Conservation (phyloP, 78 protist species). For the Dictyostelium capitatum region DNA sequence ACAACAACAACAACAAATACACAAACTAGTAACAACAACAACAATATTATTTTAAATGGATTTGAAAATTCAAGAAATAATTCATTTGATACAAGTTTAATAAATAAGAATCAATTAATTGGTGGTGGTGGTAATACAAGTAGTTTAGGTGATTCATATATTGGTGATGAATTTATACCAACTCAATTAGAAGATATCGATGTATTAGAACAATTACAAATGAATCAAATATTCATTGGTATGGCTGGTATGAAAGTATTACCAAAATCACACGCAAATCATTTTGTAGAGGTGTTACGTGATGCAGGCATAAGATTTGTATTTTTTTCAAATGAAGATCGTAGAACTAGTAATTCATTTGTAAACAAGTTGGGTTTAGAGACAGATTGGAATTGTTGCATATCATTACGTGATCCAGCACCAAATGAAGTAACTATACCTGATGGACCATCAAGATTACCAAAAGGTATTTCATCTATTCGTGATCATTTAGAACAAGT, state of each 20-base stretch:
- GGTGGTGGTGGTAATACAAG: neutral
- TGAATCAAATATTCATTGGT: slow-evolving; percentile 81
- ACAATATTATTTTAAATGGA: neutral
- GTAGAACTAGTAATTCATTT: slow-evolving; percentile 68
- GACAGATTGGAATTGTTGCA: slow-evolving; percentile 90
- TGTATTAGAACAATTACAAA: slow-evolving; percentile 72
- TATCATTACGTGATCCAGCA: slow-evolving; percentile 72
- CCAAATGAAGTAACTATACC: slow-evolving; percentile 40
- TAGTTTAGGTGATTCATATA: slow-evolving; percentile 30
- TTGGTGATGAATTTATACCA: slow-evolving; percentile 12
- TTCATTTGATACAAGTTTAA: slow-evolving; percentile 5
- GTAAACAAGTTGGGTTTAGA: slow-evolving; percentile 84
- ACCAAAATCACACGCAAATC: slow-evolving; percentile 77
- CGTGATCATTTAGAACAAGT: slow-evolving; percentile 69
- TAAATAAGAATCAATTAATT: neutral
- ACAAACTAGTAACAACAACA: neutral
- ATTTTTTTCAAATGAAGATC: slow-evolving; percentile 48
- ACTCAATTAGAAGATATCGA: slow-evolving; percentile 41
- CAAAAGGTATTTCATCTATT: slow-evolving; percentile 82
- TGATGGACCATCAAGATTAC: slow-evolving; percentile 85
- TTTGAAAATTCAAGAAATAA: neutral
- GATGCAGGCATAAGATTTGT: slow-evolving; percentile 84
- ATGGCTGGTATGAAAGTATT: slow-evolving; percentile 74
- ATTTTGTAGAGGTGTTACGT: slow-evolving; percentile 62
- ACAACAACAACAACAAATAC: neutral